Evolutionary conservation across 345 rosid species (phyloP).

Genomic region (Aquilaria sinensis): DNA sequence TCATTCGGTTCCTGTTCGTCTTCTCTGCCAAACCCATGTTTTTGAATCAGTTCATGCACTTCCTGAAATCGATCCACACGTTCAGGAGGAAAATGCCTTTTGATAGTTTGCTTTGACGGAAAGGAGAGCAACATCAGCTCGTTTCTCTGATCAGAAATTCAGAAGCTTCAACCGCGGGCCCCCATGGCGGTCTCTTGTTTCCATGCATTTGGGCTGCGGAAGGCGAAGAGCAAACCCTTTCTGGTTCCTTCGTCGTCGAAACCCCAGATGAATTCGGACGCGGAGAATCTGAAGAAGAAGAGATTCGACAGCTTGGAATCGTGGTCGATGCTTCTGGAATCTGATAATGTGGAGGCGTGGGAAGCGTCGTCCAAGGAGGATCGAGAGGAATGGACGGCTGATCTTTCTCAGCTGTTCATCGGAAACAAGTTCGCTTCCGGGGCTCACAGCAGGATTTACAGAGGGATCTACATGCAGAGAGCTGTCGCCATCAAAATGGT

Average conservation of each 20-base stretch:
- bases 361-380: conserved; percentile 61
- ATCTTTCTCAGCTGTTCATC: conserved; percentile 89
- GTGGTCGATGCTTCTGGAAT: conserved; percentile 96
- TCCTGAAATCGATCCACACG: conserved; percentile 86
- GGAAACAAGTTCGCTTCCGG: conserved; percentile 99
- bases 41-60: conserved; percentile 96
- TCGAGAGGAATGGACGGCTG: conserved; percentile 98
- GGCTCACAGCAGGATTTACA: conserved; percentile 83
- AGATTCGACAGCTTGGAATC: conserved; percentile 96
- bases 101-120: conserved; percentile 32
- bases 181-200: conserved; percentile 75
- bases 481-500: conserved; percentile 99
- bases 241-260: conserved; percentile 53
- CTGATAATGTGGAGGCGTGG: conserved; percentile 96
- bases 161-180: not conserved
- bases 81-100: conserved; percentile 68
- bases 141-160: not conserved
- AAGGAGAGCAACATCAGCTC: no score
- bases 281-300: conserved; percentile 78
- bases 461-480: conserved; percentile 97
- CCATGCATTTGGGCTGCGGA: conserved; percentile 56
- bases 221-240: conserved; percentile 39
- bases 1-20: conserved; percentile 20
- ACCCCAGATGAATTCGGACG: conserved; percentile 41
- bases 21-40: conserved; percentile 59